phyloP scores from a whole-genome alignment of 192 early-diverging fungal species.

The Phlyctochytrium planicorne region DNA sequence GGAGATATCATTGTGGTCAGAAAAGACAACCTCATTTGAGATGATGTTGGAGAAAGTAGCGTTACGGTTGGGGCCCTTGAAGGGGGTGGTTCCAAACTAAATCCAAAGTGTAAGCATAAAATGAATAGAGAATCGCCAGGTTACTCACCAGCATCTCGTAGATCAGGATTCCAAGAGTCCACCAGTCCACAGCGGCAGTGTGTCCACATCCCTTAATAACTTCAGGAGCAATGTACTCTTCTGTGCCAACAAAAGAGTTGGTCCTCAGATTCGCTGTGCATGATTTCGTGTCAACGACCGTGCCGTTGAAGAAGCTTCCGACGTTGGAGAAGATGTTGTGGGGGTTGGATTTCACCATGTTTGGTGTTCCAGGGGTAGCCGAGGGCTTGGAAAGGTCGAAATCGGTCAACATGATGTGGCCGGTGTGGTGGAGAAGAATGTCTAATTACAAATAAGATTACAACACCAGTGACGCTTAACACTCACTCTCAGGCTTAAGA shows the following conservation, averaged over 20 bases:
- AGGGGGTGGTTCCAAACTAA: constrained; percentile 89
- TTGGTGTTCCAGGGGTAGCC: constrained; percentile 70
- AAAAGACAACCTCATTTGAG: constrained; percentile 76
- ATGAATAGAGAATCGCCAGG: constrained; percentile 8
- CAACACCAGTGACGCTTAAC: neutral
- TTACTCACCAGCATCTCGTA: constrained; percentile 88
- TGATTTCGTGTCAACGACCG: constrained; percentile 22
- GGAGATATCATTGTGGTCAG: constrained; percentile 43
- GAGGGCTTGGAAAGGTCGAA: constrained; percentile 98
- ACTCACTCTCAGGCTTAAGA: constrained; percentile 94
- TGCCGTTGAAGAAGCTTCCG: neutral
- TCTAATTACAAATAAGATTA: constrained; percentile 26
- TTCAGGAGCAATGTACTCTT: constrained; percentile 99
- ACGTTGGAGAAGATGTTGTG: neutral
- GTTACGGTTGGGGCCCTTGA: constrained; percentile 88
- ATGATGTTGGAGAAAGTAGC: constrained; percentile 87
- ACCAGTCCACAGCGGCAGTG: constrained; percentile 94
- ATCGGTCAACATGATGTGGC: constrained; percentile 98
- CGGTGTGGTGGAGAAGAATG: constrained; percentile 90
- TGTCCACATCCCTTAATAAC: constrained; percentile 95
- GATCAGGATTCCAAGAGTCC: constrained; percentile 96
- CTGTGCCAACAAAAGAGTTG: constrained; percentile 98
- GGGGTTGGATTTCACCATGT: constrained; percentile 34
- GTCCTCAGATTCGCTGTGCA: constrained; percentile 57
- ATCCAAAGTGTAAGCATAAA: constrained; percentile 14